Evolutionary conservation across 108 stramenopile species (phyloP).

Genomic region (Skeletonema grethae): DNA sequence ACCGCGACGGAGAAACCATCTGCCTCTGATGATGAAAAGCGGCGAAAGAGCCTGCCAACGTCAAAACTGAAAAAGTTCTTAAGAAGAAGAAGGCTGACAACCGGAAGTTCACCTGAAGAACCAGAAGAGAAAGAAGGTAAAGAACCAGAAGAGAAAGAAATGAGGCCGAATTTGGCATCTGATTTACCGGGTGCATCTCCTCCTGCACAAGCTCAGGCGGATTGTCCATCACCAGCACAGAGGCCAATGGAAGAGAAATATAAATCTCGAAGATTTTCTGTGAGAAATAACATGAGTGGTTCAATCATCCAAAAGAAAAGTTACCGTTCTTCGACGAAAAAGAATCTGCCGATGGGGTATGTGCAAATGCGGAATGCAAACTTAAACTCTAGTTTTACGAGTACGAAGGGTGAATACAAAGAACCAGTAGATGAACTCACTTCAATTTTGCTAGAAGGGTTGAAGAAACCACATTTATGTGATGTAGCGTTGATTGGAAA

Average conservation of each 20-base stretch:
- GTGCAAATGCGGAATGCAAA: background rate
- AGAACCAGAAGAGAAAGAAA: too few species aligned
- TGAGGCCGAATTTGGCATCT: too few species aligned
- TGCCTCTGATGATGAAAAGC: background rate
- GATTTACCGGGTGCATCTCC: background rate
- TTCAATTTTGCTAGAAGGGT: slow-evolving; percentile 15
- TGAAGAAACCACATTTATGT: slow-evolving; percentile 26
- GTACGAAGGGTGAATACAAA: background rate
- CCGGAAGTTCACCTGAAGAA: too few species aligned
- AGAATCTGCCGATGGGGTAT: background rate
- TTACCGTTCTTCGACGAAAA: background rate
- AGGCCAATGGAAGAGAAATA: background rate
- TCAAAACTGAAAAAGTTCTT: too few species aligned
- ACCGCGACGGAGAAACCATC: too few species aligned
- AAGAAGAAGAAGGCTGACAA: too few species aligned
- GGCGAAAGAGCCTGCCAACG: background rate
- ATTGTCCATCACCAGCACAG: background rate
- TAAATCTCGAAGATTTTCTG: background rate
- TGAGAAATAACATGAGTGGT: background rate
- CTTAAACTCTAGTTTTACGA: background rate
- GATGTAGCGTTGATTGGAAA: slow-evolving; percentile 23
- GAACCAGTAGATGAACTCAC: background rate
- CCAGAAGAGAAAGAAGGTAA: too few species aligned
- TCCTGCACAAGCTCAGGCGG: background rate
- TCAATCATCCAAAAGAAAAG: background rate